Evolutionary conservation across 257 asterid genomes (phyloP).

Genomic region (Solanum pennellii): DNA sequence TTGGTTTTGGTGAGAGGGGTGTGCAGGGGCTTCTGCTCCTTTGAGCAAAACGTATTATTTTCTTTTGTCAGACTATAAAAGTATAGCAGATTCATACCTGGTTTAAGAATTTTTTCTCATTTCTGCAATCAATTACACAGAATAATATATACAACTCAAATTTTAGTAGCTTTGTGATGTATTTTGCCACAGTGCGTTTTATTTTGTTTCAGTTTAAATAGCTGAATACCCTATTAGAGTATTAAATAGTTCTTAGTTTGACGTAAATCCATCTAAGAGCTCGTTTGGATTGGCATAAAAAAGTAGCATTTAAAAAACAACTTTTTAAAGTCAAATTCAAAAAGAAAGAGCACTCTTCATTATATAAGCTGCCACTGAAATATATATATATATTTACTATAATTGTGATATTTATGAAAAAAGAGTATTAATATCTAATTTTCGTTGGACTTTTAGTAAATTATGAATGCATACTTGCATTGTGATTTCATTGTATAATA

Average conservation of each 20-base stretch:
- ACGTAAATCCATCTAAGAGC: neutral
- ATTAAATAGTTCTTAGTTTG: neutral
- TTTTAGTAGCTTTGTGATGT: neutral
- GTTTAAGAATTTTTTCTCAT: neutral
- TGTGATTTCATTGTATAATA: neutral
- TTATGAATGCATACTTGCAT: neutral
- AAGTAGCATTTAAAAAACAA: neutral
- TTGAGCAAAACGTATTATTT: neutral
- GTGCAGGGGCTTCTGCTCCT: neutral
- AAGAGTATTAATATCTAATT: neutral
- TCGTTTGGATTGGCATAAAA: neutral
- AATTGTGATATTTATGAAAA: neutral
- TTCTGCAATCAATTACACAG: neutral
- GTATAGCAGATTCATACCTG: neutral
- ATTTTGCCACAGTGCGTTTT: neutral
- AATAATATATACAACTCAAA: neutral
- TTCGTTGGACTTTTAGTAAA: neutral
- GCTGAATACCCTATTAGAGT: neutral
- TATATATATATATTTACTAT: neutral
- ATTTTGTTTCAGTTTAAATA: neutral
- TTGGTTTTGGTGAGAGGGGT: neutral
- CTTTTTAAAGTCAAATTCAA: neutral
- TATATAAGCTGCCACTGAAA: neutral
- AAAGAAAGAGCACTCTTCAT: neutral
- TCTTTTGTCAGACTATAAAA: neutral